Percentiles rank a stretch among this genome's conserved stretches.
Evolutionary conservation across 495 filamentous ascomycete genomes (phyloP).

Genomic region (Beverwykella pulmonaria): DNA sequence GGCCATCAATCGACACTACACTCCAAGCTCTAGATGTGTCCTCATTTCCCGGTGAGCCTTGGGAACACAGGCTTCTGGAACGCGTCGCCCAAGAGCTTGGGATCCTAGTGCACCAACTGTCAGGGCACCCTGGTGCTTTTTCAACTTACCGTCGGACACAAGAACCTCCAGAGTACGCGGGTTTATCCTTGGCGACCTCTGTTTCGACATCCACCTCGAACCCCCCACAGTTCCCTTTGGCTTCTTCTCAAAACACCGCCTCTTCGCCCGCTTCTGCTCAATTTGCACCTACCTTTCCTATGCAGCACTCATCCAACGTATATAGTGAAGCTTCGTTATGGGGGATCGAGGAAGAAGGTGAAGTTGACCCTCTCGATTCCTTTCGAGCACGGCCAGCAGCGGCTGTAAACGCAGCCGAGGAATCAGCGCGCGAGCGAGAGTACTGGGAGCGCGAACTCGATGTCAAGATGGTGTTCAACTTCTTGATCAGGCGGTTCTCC

Average conservation of each 20-base stretch:
- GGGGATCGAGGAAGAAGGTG: conserved; percentile 67
- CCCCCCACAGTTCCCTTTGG: neutral
- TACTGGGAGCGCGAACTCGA: conserved; percentile 91
- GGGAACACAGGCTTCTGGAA: conserved; percentile 78
- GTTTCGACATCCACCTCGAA: conserved; percentile 4
- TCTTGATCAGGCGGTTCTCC: conserved; percentile 75
- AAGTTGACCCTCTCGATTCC: conserved; percentile 35
- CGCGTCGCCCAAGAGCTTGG: conserved; percentile 87
- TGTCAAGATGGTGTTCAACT: conserved; percentile 83
- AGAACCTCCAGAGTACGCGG: conserved; percentile 54
- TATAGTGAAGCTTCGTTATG: conserved; percentile 61
- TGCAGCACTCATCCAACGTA: conserved; percentile 15
- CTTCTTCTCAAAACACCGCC: conserved; percentile 22
- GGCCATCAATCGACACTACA: conserved; percentile 39
- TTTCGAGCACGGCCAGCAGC: conserved; percentile 21
- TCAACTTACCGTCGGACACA: conserved; percentile 62
- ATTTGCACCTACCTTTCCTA: conserved; percentile 48
- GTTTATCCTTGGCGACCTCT: conserved; percentile 47
- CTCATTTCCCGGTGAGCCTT: conserved; percentile 46
- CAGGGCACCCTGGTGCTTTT: conserved; percentile 80
- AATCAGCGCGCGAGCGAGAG: conserved; percentile 49
- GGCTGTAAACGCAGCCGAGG: conserved; percentile 33
- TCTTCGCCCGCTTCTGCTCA: conserved; percentile 49
- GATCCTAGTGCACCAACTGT: conserved; percentile 76
- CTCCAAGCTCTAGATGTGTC: conserved; percentile 47